Base-by-base conservation (phyloP, 441 rosid species). In the Croton laevigatus region DNA sequence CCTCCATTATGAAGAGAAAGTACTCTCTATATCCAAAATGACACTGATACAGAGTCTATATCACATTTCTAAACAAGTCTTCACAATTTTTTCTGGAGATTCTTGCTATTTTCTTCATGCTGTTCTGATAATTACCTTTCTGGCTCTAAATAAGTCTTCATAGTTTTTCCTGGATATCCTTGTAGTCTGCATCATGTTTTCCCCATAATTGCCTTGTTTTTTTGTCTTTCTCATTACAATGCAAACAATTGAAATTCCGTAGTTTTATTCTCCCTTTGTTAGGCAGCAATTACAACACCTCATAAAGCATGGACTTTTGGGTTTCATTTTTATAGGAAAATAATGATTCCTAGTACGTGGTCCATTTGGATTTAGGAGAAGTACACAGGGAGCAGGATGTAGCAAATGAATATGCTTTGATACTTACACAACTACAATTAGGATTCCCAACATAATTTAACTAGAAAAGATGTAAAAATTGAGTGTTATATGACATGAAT, bases 351-450 rank as follows among this genome's bases (percentile, higher is more conserved):
- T 58, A 3, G 6, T 14, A 23, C 5, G n/a, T 22, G 44, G 8
- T 46, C 17, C 8, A 27, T 37, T 27, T 40, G 36, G 64, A 69
- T 58, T 58, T 27, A 66, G 48, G 17, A 27, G 13, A 38, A 16
- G 22, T 42, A 44, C 27, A 27, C 19, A 10, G 19, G 2, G 37
- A 23, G 3, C 7, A 4, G 17, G 34, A 2, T 7, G 12, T 16
- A 17, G 16, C 17, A 11, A 57, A 59, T 66, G 57, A 68, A 16
- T 68, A 42, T 70, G 46, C 46, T 70, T 14, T 9, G 14, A 42
- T 36, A 58, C 65, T 3, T 52, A 20, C 42, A n/a, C 20, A 38
- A 44, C 46, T 52, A 49, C 49, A 48, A 8, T 36, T 51, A 48
- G 72, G 49, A 37, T 61, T 22, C 16, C 23, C 8, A 6, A 4